Evolutionary conservation across 768 basidiomycete genomes (phyloP), one percentile per base, ranked within the genome.

Genomic region (Psilocybe cubensis): DNA sequence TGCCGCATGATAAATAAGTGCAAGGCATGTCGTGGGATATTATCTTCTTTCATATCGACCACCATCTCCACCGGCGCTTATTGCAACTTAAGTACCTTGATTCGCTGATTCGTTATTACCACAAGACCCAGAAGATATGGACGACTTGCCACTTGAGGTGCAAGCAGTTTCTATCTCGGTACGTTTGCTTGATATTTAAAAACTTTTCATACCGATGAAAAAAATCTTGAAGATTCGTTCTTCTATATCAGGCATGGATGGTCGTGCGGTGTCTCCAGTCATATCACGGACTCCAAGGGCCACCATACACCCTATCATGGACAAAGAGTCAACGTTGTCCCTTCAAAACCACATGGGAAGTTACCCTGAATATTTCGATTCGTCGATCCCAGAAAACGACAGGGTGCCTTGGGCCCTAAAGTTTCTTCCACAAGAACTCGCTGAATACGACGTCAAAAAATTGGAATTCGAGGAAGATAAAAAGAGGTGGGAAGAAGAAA

Each of bases 321-420:
- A 18, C 42, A 7, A 28, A 54, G 17, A 12, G 27, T 1, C 20
- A 33, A 25, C 49, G n/a, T 9, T 25, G 1, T 20, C 55, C 3
- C 29, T 56, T n/a, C 42, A 24, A 18, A 27, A 56, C 23, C 38
- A 50, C 23, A 49, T 56, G 40, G 40, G 17, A 28, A 21, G 20
- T 17, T 50, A 42, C 27, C 38, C 55, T 1, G 24, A 25, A 21
- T 56, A 49, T 21, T 50, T 49, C 29, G 46, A 48, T 18, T 55
- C 54, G 3, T 12, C 27, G 6, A 44, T 50, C 6, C 17, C 20
- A 7, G 47, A 40, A 8, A 20, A 29, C 9, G 18, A 21, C 1
- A 42, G 55, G 21, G 25, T 56, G 2, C 3, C 28, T 24, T 56
- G 55, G 55, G 55, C 27, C 3, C n/a, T 14, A 12, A 47, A 50